Conservation (phyloP, 169 alveolate species). For the Plasmodium cynomolgi region DNA sequence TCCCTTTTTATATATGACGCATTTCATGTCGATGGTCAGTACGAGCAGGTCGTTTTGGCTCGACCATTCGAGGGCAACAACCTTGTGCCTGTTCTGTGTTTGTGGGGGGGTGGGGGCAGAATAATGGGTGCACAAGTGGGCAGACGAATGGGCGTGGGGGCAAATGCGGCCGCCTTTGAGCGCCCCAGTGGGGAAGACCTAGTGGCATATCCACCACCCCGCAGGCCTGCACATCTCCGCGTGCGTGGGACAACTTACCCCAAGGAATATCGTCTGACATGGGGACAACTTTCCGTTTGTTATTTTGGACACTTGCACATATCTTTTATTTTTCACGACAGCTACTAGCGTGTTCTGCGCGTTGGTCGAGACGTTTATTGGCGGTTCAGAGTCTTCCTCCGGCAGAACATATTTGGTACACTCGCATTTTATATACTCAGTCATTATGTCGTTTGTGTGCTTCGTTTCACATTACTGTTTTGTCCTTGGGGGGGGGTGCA, state of each 20-base stretch:
- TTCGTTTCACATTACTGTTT: not conserved
- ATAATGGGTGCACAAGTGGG: not conserved
- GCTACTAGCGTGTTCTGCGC: slow-evolving; percentile 43
- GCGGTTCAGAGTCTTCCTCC: slow-evolving; percentile 44
- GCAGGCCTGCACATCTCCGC: not conserved
- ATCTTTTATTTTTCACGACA: slow-evolving; percentile 14
- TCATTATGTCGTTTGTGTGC: slow-evolving; percentile 6
- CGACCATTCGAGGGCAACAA: slow-evolving; percentile 65
- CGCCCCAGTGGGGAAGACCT: not conserved
- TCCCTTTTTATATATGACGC: slow-evolving; percentile 41
- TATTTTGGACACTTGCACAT: slow-evolving; percentile 41
- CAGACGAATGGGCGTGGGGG: not conserved
- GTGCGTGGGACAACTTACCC: slow-evolving; percentile 25
- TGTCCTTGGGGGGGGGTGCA: not conserved
- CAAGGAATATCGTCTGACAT: slow-evolving; percentile 18
- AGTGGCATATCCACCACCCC: not conserved
- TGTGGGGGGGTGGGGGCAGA: not conserved
- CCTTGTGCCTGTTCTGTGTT: slow-evolving; percentile 30
- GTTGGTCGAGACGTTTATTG: slow-evolving; percentile 28
- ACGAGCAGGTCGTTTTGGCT: slow-evolving; percentile 48
- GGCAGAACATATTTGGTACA: slow-evolving; percentile 41
- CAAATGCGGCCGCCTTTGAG: not conserved
- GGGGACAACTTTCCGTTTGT: slow-evolving; percentile 1
- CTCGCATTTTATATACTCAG: slow-evolving; percentile 38
- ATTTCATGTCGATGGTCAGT: slow-evolving; percentile 64